phyloP scores from a whole-genome alignment of 352 stramenopile species.

The Pythium aristosporum region DNA sequence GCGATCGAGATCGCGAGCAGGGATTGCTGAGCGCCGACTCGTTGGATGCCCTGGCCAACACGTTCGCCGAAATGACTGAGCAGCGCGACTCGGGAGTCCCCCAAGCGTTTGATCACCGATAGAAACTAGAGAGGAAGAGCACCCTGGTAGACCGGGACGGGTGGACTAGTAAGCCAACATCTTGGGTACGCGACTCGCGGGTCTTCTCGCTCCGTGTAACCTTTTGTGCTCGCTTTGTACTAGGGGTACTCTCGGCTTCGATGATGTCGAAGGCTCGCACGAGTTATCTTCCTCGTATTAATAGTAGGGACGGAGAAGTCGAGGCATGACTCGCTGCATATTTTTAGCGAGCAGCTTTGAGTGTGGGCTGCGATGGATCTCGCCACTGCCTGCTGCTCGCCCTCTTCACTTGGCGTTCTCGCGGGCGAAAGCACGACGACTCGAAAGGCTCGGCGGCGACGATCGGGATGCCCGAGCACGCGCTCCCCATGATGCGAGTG shows the following conservation, averaged over 20 bases:
- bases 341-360: neutral
- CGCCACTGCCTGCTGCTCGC: neutral
- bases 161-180: no score
- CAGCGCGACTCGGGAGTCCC: constrained; percentile 4
- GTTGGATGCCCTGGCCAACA: constrained; percentile 27
- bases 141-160: no score
- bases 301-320: neutral
- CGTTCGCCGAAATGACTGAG: constrained; percentile 23
- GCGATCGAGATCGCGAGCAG: neutral
- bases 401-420: constrained; percentile 8
- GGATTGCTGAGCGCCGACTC: constrained; percentile 24
- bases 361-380: neutral
- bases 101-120: no score
- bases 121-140: no score
- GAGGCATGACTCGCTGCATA: neutral
- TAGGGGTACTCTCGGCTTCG: neutral
- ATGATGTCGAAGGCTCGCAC: no score
- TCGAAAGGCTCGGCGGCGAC: neutral
- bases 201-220: no score
- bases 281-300: no score
- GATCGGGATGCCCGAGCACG: constrained; percentile 16
- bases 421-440: neutral
- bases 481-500: constrained; percentile 5
- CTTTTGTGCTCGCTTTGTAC: neutral
- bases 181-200: no score